Evolutionary conservation across 768 basidiomycete species (phyloP).

Genomic region (Jaapia argillacea): DNA sequence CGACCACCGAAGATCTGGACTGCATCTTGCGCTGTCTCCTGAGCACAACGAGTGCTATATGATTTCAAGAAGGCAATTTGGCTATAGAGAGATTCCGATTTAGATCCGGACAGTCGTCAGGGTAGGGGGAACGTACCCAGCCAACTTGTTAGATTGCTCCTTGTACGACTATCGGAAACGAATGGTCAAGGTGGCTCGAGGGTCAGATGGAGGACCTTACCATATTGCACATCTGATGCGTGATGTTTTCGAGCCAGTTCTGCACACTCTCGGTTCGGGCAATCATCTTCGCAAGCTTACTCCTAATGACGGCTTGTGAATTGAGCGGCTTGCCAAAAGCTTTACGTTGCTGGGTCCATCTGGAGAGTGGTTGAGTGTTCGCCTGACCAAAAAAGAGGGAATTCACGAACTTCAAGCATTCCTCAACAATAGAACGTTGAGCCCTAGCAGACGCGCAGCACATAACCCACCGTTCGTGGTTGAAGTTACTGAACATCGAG

Average conservation of each 20-base stretch:
- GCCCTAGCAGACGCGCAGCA: slow-evolving; percentile 56
- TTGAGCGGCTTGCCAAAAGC: slow-evolving; percentile 86
- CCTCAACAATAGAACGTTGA: slow-evolving; percentile 69
- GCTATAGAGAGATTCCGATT: slow-evolving; percentile 50
- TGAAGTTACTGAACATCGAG: slow-evolving; percentile 60
- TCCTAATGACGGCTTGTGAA: slow-evolving; percentile 78
- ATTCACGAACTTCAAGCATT: slow-evolving; percentile 52
- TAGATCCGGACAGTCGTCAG: slow-evolving; percentile 25
- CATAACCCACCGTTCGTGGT: slow-evolving; percentile 94
- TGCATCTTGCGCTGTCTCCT: slow-evolving; percentile 75
- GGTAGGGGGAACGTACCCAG: slow-evolving; percentile 43
- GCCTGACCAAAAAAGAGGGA: not conserved
- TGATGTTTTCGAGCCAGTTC: slow-evolving; percentile 78
- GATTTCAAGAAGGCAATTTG: slow-evolving; percentile 79
- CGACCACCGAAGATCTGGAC: slow-evolving; percentile 84
- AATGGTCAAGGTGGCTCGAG: slow-evolving; percentile 5
- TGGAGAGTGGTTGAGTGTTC: not conserved
- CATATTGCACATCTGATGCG: slow-evolving; percentile 86
- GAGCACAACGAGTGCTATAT: slow-evolving; percentile 64
- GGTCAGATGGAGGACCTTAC: slow-evolving; percentile 18
- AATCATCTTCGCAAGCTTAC: slow-evolving; percentile 87
- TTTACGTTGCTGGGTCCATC: slow-evolving; percentile 79
- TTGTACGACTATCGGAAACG: slow-evolving; percentile 41
- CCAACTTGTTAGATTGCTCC: slow-evolving; percentile 62
- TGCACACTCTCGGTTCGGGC: slow-evolving; percentile 74